Base-by-base conservation (phyloP, 352 stramenopile genomes). In the Phytopythium vexans region DNA sequence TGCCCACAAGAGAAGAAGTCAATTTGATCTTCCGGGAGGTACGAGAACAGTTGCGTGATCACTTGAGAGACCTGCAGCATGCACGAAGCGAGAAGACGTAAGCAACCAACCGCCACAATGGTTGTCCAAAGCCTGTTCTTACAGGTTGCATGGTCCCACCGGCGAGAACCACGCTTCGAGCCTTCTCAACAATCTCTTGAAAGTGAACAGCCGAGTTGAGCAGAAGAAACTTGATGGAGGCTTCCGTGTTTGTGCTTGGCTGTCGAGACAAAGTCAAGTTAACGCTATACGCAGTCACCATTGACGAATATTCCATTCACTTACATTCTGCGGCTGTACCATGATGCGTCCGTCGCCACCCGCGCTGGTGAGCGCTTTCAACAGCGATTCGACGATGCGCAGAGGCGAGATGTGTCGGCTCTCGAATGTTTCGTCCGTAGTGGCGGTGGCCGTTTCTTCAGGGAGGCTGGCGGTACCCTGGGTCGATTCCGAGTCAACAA, bases 1-100 rank as follows among this genome's bases (percentile, higher is more conserved):
- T 99, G 97, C n/a, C 94, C 95, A 58, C 97, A 99, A 1, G 95
- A 98, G 71, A 99, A 99, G 2, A 97, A 66, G 53, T 96, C 87
- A n/a, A 99, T 82, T 1, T 72, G 52, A 39, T 77, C 58, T 31
- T 49, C 54, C n/a, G 77, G 66, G 0, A 97, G 50, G 8, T 72
- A 72, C 15, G 89, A 81, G 51, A 99, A 98, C 1, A 99, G 77
- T 56, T 98, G 89, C 36, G 86, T 77, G 42, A 97, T 85, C n/a
- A 99, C 84, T 98, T 95, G 68, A 40, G 83, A 83, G 74, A 97
- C 73, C 85, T 94, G 31, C 3, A 11, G 49, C 4, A 12, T 52
- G 43, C 43, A 16, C 53, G 5, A 15, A 40, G 11, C 21, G 10
- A 37, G 51, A 56, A 55, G 16, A n/a, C 55, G 45, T 55, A 37